phyloP scores from a whole-genome alignment of 306 rosid species.

The Abrus pulchellus region DNA sequence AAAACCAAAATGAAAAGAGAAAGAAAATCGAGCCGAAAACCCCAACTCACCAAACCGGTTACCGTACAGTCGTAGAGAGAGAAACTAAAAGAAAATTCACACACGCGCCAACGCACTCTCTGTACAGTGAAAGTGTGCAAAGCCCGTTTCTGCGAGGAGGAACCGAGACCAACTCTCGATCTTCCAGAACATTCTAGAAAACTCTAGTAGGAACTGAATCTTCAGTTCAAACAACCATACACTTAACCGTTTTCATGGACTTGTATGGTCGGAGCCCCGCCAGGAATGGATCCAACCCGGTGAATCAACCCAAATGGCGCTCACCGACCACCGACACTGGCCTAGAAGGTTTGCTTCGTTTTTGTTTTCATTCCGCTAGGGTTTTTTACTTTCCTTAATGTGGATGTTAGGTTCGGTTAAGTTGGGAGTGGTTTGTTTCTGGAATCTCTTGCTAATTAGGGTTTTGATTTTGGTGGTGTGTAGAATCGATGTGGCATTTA shows the following conservation, averaged over 20 bases:
- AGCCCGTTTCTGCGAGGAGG: slow-evolving; percentile 34
- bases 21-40: slow-evolving; percentile 33
- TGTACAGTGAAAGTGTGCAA: slow-evolving; percentile 48
- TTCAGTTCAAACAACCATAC: neutral
- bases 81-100: slow-evolving; percentile 22
- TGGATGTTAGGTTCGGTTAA: slow-evolving; percentile 35
- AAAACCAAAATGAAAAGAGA: neutral
- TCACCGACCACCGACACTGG: slow-evolving; percentile 62
- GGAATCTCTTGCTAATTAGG: slow-evolving; percentile 36
- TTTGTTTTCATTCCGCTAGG: slow-evolving; percentile 41
- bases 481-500: slow-evolving; percentile 88
- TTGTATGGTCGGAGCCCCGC: slow-evolving; percentile 72
- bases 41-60: slow-evolving; percentile 43
- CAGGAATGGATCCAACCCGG: slow-evolving; percentile 70
- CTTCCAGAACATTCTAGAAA: slow-evolving; percentile 54
- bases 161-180: slow-evolving; percentile 51
- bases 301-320: slow-evolving; percentile 72
- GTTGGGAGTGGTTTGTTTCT: slow-evolving; percentile 38
- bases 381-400: slow-evolving; percentile 49
- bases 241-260: slow-evolving; percentile 56
- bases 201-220: slow-evolving; percentile 22
- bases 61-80: slow-evolving; percentile 56
- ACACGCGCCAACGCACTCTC: slow-evolving; percentile 1
- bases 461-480: slow-evolving; percentile 47
- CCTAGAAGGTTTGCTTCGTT: slow-evolving; percentile 62